Evolutionary conservation across 208 protist genomes (phyloP).

Genomic region (Porcisia hertigi): DNA sequence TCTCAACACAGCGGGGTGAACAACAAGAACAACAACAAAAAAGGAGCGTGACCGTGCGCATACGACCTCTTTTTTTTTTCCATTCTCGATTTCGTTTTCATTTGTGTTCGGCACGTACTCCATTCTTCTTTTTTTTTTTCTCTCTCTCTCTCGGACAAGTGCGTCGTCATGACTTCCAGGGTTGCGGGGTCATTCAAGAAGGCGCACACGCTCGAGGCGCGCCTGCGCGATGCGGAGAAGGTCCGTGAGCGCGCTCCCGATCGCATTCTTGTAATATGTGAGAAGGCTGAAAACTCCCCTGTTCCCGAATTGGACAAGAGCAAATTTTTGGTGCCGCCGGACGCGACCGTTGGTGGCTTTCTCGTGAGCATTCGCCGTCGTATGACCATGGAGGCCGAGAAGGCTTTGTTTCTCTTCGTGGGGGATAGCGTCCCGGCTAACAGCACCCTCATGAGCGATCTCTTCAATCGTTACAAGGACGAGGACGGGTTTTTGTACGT

Average conservation of each 20-base stretch:
- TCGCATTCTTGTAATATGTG: constrained; percentile 90
- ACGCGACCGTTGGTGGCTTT: constrained; percentile 93
- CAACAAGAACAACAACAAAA: too few relatives aligned
- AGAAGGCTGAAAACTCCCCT: constrained; percentile 86
- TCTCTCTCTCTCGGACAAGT: not conserved
- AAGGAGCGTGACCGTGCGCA: too few relatives aligned
- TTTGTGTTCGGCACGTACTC: not conserved
- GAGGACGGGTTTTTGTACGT: constrained; percentile 94
- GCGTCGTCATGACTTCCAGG: constrained; percentile 13
- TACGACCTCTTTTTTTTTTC: too few relatives aligned
- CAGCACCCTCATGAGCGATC: constrained; percentile 54
- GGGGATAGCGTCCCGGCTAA: constrained; percentile 89
- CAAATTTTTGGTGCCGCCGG: constrained; percentile 88
- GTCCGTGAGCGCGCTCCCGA: constrained; percentile 82
- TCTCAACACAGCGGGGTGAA: too few relatives aligned
- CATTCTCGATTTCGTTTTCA: not conserved
- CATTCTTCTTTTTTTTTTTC: not conserved
- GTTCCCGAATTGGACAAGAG: constrained; percentile 93
- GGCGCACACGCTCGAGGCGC: constrained; percentile 70
- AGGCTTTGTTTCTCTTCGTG: constrained; percentile 95
- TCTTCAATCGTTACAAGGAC: constrained; percentile 93
- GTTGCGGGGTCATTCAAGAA: constrained; percentile 52
- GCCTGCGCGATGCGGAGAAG: constrained; percentile 61
- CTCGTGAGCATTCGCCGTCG: constrained; percentile 94
- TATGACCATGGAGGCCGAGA: constrained; percentile 90